Evolutionary conservation across 163 green algal genomes (phyloP), one percentile per base, ranked within the genome.

Genomic region (Chlamydomonas reinhardtii): DNA sequence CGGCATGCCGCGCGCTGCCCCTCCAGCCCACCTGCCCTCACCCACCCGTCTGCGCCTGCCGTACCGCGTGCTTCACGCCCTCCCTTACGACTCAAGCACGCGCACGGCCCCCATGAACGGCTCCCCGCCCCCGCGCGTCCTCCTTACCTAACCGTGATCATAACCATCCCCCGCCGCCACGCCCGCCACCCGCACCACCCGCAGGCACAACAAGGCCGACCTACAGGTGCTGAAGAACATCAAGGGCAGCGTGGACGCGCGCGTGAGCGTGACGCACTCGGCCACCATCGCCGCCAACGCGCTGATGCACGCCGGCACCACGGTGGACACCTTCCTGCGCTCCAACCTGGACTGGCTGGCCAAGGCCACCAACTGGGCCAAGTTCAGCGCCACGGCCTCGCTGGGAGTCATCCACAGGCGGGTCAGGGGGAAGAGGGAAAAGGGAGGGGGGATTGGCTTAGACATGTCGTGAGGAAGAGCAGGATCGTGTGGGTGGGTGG

Each of bases 361-460:
- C 27, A 94, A 95, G 66, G 97, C 98, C 17, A 99, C 98, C 84
- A 99, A 99, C 95, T 99, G 98, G 98, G 96, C 97, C 83, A 99
- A 99, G 92, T 99, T 99, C 92, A 95, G 89, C 48, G 98, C 98
- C n/a, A 99, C 98, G 15, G 98, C 98, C 69, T 97, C 96, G 0
- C 94, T 99, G 43, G 98, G 98, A 5, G 97, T 99, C 62, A 99
- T 99, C 86, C 98, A 99, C 93, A 92, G 89, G 82, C 85, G 70
- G 19, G 68, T 5, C 8, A 32, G 24, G 35, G 74, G 74, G 19
- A 15, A 11, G 48, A 20, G 48, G 6, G 43, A n/a, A n/a, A n/a
- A n/a, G n/a, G n/a, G n/a, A n/a, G n/a, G n/a, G n/a, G n/a, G n/a
- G n/a, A n/a, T n/a, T n/a, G n/a, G n/a, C n/a, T n/a, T n/a, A n/a